Evolutionary conservation across 257 asterid species (phyloP).

Genomic region (Rhazya stricta): DNA sequence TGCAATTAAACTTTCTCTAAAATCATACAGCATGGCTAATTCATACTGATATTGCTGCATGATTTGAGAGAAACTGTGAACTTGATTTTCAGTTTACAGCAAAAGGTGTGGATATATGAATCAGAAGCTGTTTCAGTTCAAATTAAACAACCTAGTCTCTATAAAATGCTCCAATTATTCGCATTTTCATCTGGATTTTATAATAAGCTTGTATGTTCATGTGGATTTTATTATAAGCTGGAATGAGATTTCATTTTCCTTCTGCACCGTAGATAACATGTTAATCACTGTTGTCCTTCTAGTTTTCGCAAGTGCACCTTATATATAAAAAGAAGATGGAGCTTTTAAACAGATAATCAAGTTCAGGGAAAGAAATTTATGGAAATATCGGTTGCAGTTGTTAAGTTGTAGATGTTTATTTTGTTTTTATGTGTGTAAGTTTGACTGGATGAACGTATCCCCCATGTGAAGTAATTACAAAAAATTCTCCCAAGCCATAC

Average conservation of each 20-base stretch:
- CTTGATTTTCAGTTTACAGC: background rate
- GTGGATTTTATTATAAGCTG: background rate
- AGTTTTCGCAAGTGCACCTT: background rate
- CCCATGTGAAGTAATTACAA: background rate
- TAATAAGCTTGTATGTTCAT: too few relatives aligned
- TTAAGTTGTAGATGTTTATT: background rate
- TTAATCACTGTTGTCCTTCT: background rate
- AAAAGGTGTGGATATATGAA: background rate
- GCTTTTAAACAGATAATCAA: background rate
- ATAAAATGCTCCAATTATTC: background rate
- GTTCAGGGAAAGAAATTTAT: background rate
- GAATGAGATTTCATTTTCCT: background rate
- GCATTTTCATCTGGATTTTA: background rate
- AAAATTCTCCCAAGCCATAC: background rate
- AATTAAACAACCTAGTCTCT: background rate
- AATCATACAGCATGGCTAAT: background rate
- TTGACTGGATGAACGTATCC: background rate
- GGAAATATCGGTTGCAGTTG: background rate
- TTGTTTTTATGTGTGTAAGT: background rate
- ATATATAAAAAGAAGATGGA: background rate
- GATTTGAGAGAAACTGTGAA: background rate
- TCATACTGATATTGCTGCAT: background rate
- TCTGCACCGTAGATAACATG: background rate
- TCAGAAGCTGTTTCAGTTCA: background rate
- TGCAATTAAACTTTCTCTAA: background rate